Evolutionary conservation across 495 filamentous ascomycete genomes (phyloP).

Genomic region (Neurospora sp.): DNA sequence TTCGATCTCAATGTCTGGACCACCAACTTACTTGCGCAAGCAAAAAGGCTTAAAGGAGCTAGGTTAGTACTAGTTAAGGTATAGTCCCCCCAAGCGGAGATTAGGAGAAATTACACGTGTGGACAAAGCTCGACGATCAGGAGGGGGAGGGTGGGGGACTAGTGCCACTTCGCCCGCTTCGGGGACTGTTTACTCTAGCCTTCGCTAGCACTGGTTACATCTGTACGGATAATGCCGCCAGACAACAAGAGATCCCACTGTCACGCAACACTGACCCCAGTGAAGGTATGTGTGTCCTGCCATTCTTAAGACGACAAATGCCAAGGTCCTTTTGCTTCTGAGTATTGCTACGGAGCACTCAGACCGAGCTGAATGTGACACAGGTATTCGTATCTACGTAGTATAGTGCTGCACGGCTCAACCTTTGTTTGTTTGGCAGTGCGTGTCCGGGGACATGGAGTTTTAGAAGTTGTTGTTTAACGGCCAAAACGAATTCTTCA

Average conservation of each 20-base stretch:
- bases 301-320: too few species aligned
- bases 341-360: too few species aligned
- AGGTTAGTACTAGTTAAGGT: not conserved
- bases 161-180: not conserved
- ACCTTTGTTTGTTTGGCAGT: too few species aligned
- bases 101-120: not conserved
- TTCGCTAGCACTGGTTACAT: not conserved
- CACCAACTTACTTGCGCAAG: not conserved
- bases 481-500: not conserved
- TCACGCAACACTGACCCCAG: too few species aligned
- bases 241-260: not conserved
- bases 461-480: not conserved
- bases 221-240: not conserved
- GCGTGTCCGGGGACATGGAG: too few species aligned
- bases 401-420: too few species aligned
- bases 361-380: too few species aligned
- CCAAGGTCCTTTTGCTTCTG: too few species aligned
- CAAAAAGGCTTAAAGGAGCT: not conserved
- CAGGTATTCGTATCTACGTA: too few species aligned
- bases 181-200: not conserved
- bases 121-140: not conserved
- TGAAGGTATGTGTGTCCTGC: too few species aligned
- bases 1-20: not conserved
- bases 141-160: not conserved
- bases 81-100: not conserved